phyloP scores from a whole-genome alignment of 257 asterid genomes.

The Lithospermum erythrorhizon region DNA sequence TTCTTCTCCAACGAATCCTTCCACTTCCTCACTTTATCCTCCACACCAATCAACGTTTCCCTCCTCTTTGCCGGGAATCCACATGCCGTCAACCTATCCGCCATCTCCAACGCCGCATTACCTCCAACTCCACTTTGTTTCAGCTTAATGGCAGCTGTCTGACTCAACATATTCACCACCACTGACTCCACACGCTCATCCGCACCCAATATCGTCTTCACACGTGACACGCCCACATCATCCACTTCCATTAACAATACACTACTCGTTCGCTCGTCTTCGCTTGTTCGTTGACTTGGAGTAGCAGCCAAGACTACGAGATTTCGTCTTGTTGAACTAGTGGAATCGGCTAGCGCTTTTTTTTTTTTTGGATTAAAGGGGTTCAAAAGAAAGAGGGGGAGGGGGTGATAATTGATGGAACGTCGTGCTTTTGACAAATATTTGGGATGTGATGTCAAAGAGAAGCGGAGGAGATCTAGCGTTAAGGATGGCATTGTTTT shows the following conservation, averaged over 20 bases:
- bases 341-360: background rate
- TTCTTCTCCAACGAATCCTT: constrained; percentile 71
- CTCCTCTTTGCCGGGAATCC: constrained; percentile 83
- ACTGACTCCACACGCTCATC: constrained; percentile 79
- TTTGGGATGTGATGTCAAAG: constrained; percentile 21
- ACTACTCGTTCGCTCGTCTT: constrained; percentile 27
- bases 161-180: constrained; percentile 88
- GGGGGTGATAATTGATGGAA: constrained; percentile 3
- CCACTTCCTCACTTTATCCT: constrained; percentile 87
- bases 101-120: constrained; percentile 42
- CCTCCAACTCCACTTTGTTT: constrained; percentile 31
- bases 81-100: constrained; percentile 54
- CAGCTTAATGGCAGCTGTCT: constrained; percentile 88
- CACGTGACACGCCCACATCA: constrained; percentile 97
- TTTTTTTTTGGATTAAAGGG: background rate
- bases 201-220: constrained; percentile 62
- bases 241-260: constrained; percentile 70
- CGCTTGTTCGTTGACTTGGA: constrained; percentile 13
- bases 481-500: constrained; percentile 25
- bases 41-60: constrained; percentile 64
- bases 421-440: constrained; percentile 20
- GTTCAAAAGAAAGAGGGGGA: background rate
- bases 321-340: background rate
- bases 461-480: constrained; percentile 49
- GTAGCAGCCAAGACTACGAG: constrained; percentile 23